Evolutionary conservation across 441 rosid species (phyloP).

Genomic region (Jatropha multifida): DNA sequence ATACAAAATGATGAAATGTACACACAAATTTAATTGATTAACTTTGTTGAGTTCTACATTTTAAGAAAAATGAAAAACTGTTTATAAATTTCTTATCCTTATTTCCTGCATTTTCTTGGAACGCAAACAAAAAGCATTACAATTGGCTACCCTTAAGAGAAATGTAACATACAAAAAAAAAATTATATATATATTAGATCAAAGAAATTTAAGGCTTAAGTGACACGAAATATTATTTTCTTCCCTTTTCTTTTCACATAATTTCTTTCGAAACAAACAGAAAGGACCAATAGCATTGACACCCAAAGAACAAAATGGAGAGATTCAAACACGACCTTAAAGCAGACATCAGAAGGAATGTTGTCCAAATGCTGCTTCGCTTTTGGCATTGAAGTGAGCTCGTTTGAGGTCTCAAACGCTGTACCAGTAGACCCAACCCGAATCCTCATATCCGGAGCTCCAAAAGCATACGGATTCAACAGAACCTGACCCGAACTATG

Average conservation of each 20-base stretch:
- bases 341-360: slow-evolving; percentile 37
- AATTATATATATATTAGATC: background rate
- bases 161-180: background rate
- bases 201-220: background rate
- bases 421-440: slow-evolving; percentile 17
- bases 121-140: slow-evolving; percentile 18
- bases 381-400: slow-evolving; percentile 95
- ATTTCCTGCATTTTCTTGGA: slow-evolving; percentile 28
- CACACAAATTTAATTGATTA: too few species aligned
- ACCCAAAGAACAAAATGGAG: background rate
- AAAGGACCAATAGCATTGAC: background rate
- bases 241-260: background rate
- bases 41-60: too few species aligned
- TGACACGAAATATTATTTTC: background rate
- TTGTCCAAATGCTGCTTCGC: slow-evolving; percentile 25
- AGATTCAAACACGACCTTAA: slow-evolving; percentile 39
- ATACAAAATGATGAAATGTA: too few species aligned
- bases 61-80: background rate
- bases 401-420: slow-evolving; percentile 52
- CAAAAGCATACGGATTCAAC: slow-evolving; percentile 26
- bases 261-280: slow-evolving; percentile 12
- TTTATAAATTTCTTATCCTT: background rate
- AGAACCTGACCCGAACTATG: slow-evolving; percentile 38
- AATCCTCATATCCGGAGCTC: slow-evolving; percentile 19
- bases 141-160: background rate